Percentiles rank a stretch among this genome's conserved stretches.
These are phyloP conservation scores for Termitomyces sp. DNA, from an alignment of 768 basidiomycete genomes.

Conservation along the genomic window DNA sequence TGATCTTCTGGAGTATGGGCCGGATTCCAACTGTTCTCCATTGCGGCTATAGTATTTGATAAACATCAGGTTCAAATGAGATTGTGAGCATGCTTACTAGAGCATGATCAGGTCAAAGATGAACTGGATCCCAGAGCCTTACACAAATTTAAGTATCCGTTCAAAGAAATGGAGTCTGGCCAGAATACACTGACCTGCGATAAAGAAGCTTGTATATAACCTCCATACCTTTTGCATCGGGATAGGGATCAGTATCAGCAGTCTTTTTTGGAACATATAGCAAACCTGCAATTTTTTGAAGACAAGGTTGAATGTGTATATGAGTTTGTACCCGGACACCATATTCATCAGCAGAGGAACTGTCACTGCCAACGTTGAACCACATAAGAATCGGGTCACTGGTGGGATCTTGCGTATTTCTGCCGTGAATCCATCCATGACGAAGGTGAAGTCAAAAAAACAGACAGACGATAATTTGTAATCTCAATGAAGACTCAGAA, in stretches of 20 bases:
- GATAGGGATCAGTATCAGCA: neutral
- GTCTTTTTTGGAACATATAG: neutral
- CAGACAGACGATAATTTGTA: too few species aligned
- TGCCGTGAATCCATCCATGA: constrained; percentile 42
- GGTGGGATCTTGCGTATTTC: constrained; percentile 81
- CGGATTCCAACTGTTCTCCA: constrained; percentile 57
- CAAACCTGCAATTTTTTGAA: constrained; percentile 49
- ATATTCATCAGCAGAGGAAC: constrained; percentile 51
- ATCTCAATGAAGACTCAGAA: neutral
- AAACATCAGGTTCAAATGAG: neutral
- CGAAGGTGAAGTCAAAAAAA: neutral
- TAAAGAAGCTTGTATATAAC: constrained; percentile 66
- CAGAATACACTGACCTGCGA: constrained; percentile 45
- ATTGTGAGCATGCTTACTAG: constrained; percentile 41
- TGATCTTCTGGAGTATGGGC: constrained; percentile 51
- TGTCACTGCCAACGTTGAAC: constrained; percentile 57
- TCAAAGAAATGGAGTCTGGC: neutral
- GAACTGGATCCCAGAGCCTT: constrained; percentile 46
- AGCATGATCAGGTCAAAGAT: constrained; percentile 69
- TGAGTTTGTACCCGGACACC: constrained; percentile 43
- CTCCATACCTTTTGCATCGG: constrained; percentile 58
- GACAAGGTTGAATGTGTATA: constrained; percentile 48
- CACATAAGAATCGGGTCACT: constrained; percentile 67
- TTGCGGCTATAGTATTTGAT: constrained; percentile 44
- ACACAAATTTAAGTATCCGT: neutral